phyloP scores from a whole-genome alignment of 2,329 filamentous ascomycete genomes.

The Cadophora gregata region DNA sequence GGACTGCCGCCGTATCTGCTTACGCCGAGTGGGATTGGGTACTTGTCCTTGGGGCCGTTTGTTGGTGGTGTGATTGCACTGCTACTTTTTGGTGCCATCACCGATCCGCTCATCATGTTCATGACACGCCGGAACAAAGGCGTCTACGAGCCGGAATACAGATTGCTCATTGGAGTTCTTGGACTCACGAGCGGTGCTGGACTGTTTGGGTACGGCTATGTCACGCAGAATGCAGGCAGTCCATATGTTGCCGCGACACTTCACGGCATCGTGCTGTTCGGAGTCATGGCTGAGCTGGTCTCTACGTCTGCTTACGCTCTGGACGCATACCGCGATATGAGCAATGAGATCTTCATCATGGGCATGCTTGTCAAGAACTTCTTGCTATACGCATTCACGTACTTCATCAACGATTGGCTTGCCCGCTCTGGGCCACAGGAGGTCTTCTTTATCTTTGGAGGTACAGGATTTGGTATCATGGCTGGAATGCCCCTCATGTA shows the following conservation, averaged over 20 bases:
- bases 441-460: constrained; percentile 34
- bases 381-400: constrained; percentile 43
- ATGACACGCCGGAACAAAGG: constrained; percentile 56
- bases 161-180: constrained; percentile 41
- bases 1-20: constrained; percentile 53
- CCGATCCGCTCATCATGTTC: constrained; percentile 49
- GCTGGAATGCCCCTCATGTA: constrained; percentile 38
- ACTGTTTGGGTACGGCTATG: constrained; percentile 49
- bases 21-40: constrained; percentile 49
- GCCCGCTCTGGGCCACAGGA: constrained; percentile 37
- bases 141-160: constrained; percentile 48
- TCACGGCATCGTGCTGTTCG: constrained; percentile 47
- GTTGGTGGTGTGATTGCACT: constrained; percentile 47
- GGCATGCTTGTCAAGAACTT: constrained; percentile 50
- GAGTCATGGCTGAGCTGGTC: constrained; percentile 43
- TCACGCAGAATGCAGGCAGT: constrained; percentile 34
- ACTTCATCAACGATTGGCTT: constrained; percentile 38
- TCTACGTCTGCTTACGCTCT: constrained; percentile 49
- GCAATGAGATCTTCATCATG: constrained; percentile 49
- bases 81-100: constrained; percentile 44
- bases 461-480: constrained; percentile 24
- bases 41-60: constrained; percentile 50
- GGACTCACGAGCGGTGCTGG: constrained; percentile 44
- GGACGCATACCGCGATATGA: constrained; percentile 48
- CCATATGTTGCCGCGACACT: constrained; percentile 45